Conservation (phyloP, 2,329 filamentous ascomycete genomes). For the Kalmusia sp. region DNA sequence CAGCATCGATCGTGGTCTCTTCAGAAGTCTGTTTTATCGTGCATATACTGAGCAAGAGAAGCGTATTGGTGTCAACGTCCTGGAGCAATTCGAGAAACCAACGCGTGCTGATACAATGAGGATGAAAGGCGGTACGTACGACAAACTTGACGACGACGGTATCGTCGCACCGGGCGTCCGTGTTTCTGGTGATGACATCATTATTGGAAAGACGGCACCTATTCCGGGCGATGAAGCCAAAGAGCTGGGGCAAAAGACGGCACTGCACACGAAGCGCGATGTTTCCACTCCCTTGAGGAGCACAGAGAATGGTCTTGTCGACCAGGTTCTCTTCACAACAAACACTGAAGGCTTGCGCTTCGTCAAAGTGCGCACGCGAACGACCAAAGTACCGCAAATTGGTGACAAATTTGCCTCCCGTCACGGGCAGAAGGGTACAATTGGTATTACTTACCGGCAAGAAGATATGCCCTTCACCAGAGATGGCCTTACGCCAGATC, state of each 20-base stretch:
- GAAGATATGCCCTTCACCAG: slow-evolving; percentile 98
- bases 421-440: slow-evolving; percentile 98
- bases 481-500: slow-evolving; percentile 89
- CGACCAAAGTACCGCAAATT: slow-evolving; percentile 97
- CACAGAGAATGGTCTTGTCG: slow-evolving; percentile 96
- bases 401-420: slow-evolving; percentile 99
- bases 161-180: slow-evolving; percentile 92
- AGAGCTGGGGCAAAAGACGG: slow-evolving; percentile 90
- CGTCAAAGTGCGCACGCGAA: slow-evolving; percentile 96
- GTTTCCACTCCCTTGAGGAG: slow-evolving; percentile 93
- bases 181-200: slow-evolving; percentile 97
- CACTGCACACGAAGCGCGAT: slow-evolving; percentile 89
- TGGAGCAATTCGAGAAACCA: slow-evolving; percentile 96
- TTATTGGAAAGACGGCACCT: slow-evolving; percentile 97
- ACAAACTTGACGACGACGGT: slow-evolving; percentile 97
- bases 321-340: slow-evolving; percentile 91
- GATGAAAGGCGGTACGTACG: slow-evolving; percentile 93
- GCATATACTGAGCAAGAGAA: slow-evolving; percentile 98
- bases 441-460: slow-evolving; percentile 96
- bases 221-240: slow-evolving; percentile 85
- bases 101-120: slow-evolving; percentile 86
- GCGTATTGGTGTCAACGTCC: slow-evolving; percentile 88
- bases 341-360: slow-evolving; percentile 94
- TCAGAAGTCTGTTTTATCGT: slow-evolving; percentile 97
- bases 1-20: slow-evolving; percentile 95